Conservation (phyloP, 78 protist species). For the Abeoforma whisleri region DNA sequence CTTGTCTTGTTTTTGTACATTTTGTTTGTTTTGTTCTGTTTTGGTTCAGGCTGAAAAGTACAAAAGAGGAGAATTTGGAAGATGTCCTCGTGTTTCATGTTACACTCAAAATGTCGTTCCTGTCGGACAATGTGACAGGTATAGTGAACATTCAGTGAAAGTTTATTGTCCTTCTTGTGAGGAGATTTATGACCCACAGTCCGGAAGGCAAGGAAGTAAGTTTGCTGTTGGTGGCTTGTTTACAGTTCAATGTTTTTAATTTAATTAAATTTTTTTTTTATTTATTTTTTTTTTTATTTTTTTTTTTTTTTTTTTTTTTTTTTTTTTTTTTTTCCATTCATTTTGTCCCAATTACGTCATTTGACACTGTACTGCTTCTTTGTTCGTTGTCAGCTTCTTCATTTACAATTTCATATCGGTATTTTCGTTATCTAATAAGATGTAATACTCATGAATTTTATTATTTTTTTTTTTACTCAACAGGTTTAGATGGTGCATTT, state of each 20-base stretch:
- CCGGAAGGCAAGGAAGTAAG: conserved; percentile 16
- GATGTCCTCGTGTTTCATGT: conserved; percentile 85
- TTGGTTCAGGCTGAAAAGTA: conserved; percentile 77
- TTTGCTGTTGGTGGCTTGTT: not conserved
- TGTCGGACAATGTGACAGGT: conserved; percentile 70
- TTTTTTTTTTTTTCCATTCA: too few species aligned
- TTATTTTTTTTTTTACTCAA: not conserved
- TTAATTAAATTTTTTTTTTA: not conserved
- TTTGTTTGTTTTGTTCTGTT: too few species aligned
- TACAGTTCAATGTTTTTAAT: not conserved
- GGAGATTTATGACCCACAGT: conserved; percentile 48
- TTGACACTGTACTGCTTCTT: not conserved
- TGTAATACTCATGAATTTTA: too few species aligned
- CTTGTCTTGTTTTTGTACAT: too few species aligned
- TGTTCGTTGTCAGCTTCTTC: too few species aligned
- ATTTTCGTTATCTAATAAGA: too few species aligned
- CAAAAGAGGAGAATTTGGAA: conserved; percentile 76
- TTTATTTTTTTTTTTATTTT: not conserved
- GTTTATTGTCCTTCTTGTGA: conserved; percentile 85
- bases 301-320: too few species aligned
- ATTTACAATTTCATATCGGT: too few species aligned
- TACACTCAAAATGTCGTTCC: conserved; percentile 80
- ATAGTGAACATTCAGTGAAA: conserved; percentile 70
- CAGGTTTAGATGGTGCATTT: conserved; percentile 65
- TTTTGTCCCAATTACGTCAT: not conserved